Conservation (phyloP, 2,329 filamentous ascomycete species). For the Microthyrium microscopicum region DNA sequence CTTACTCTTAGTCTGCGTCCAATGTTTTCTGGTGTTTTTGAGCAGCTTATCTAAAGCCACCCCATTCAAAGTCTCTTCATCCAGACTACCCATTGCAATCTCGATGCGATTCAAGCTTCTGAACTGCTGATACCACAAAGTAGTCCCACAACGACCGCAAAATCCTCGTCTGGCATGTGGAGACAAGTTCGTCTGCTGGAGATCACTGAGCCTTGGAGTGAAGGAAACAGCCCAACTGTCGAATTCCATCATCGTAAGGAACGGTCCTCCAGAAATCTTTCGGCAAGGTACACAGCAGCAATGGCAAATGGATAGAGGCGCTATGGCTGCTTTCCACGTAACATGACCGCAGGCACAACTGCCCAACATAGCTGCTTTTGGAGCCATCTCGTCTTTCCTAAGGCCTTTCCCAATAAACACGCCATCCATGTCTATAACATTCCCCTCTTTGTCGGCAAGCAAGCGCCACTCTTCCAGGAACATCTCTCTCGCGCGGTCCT, state of each 20-base stretch:
- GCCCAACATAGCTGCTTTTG: conserved; percentile 19
- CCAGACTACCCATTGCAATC: not conserved
- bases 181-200: not conserved
- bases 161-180: conserved; percentile 2
- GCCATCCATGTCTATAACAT: conserved; percentile 21
- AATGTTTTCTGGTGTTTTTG: conserved; percentile 1
- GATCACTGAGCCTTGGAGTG: conserved; percentile 11
- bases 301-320: conserved; percentile 21
- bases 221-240: conserved; percentile 19
- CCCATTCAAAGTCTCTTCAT: conserved; percentile 1
- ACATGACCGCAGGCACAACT: conserved; percentile 28
- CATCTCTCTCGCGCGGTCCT: conserved; percentile 17
- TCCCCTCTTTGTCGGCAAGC: conserved; percentile 18
- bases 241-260: conserved; percentile 26
- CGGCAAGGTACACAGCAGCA: conserved; percentile 35
- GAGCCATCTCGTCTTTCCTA: conserved; percentile 9
- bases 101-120: not conserved
- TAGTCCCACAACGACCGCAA: conserved; percentile 2
- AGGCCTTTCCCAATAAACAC: conserved; percentile 22
- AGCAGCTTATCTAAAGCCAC: not conserved
- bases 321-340: conserved; percentile 22
- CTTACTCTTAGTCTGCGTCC: not conserved
- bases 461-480: conserved; percentile 21
- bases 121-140: not conserved
- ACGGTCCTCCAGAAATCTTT: conserved; percentile 29